Evolutionary conservation across 1,284 basidiomycete genomes (phyloP).

Genomic region (Coriolopsis trogii): DNA sequence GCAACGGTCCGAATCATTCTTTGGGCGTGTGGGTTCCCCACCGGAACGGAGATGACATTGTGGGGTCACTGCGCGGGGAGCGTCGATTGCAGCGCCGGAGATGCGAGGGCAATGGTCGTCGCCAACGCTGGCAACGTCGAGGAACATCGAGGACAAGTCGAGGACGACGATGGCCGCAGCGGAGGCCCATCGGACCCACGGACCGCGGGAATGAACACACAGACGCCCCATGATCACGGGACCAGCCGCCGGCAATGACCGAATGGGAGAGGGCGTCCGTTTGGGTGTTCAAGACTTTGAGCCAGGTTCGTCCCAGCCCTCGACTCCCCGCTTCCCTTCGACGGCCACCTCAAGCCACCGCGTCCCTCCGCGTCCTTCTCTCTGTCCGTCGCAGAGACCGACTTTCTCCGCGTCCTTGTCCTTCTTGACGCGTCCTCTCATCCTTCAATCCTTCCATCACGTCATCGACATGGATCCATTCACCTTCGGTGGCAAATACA

Average conservation of each 20-base stretch:
- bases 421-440: constrained; percentile 11
- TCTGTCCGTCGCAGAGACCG: too few relatives aligned
- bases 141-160: neutral
- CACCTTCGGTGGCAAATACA: constrained; percentile 89
- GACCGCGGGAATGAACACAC: neutral
- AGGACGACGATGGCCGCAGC: neutral
- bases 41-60: too few relatives aligned
- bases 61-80: too few relatives aligned
- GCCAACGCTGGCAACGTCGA: too few relatives aligned
- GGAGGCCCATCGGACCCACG: neutral
- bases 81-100: too few relatives aligned
- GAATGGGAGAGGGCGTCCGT: constrained; percentile 2
- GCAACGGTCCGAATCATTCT: too few relatives aligned
- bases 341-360: neutral
- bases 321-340: neutral
- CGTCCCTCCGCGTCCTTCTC: too few relatives aligned
- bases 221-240: neutral
- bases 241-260: neutral
- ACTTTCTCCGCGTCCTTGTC: constrained; percentile 1
- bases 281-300: constrained; percentile 8
- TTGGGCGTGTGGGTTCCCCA: too few relatives aligned
- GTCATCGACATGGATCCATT: constrained; percentile 54
- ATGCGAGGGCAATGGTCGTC: too few relatives aligned
- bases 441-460: neutral
- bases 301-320: neutral